Base-by-base conservation (phyloP, 768 basidiomycete genomes). In the Hericium alpestre region DNA sequence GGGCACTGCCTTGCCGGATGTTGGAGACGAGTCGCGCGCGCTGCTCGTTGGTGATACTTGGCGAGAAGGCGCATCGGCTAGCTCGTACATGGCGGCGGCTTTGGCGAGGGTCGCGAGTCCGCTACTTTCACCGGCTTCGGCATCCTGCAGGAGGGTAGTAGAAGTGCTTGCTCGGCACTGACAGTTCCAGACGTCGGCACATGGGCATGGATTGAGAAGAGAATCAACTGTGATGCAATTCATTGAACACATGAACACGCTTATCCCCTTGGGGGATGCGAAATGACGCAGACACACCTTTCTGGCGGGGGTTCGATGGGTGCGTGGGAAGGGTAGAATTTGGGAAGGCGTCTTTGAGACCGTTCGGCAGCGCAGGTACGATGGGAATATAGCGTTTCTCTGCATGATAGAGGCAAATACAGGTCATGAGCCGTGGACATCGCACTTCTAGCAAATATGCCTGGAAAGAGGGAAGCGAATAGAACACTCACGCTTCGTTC, bases 341-440 rank as follows among this genome's bases (percentile, higher is more conserved):
- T 0, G 47, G 23, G 38, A 63, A 46, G 23, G 55, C 62, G 12
- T 63, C 62, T 22, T 61, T 53, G 10, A 63, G 59, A n/a, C 62
- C 62, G 20, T 63, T 63, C 20, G 62, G 62, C 18, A 63, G 50
- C 7, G 62, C 55, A 4, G 62, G 62, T 20, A 61, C 57, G 37
- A 63, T 63, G 20, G 62, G 62, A 22, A 63, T 63, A 49, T 63
- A 63, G 27, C 62, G 62, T 46, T 63, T 63, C 55, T 63, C 62
- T 63, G 55, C 18, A 49, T 7, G 7, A 2, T 5, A 49, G 4
- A 20, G 20, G 13, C 15, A 18, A 25, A 49, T 6, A 38, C 4
- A 18, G 47, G 41, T 20, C 20, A 55, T 60, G 41, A 40, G 53
- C 20, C 18, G 37, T n/a, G 8, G 8, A 32, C 9, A 32, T 32